Evolutionary conservation across 2,329 filamentous ascomycete species (phyloP).

Genomic region (Myriosclerotinia curreyana): DNA sequence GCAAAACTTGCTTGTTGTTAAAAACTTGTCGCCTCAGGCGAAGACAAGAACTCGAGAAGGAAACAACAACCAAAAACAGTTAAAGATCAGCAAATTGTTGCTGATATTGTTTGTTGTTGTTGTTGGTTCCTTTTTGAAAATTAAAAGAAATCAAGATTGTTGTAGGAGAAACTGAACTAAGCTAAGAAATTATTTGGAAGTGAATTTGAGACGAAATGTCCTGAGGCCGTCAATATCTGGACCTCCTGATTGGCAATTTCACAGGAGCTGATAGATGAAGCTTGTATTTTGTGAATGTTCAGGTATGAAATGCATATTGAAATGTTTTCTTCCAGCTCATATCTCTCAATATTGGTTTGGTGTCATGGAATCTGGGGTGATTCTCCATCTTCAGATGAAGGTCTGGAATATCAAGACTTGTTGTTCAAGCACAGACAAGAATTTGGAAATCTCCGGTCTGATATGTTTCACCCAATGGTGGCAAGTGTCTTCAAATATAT

Average conservation of each 20-base stretch:
- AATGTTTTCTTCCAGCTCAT: background rate
- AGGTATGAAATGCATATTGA: background rate
- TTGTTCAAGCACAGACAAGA: background rate
- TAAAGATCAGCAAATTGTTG: background rate
- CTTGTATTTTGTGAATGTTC: background rate
- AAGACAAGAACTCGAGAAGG: background rate
- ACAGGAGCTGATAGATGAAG: background rate
- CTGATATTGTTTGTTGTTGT: background rate
- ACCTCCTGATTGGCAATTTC: background rate
- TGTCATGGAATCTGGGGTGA: background rate
- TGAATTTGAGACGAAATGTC: background rate
- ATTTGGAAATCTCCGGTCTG: background rate
- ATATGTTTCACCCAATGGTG: background rate
- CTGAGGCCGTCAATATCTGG: background rate
- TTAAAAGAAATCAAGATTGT: background rate
- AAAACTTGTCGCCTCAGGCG: conserved; percentile 3
- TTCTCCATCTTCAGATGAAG: background rate
- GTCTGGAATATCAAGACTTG: background rate
- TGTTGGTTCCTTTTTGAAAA: background rate
- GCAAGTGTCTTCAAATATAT: background rate
- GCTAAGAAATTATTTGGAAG: background rate
- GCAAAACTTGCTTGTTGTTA: background rate
- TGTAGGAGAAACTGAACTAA: background rate
- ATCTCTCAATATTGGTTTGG: background rate
- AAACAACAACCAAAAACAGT: background rate